These are phyloP conservation scores for Yarrowia sp. DNA, from an alignment of 805 yeast species.

Conservation along the genomic window DNA sequence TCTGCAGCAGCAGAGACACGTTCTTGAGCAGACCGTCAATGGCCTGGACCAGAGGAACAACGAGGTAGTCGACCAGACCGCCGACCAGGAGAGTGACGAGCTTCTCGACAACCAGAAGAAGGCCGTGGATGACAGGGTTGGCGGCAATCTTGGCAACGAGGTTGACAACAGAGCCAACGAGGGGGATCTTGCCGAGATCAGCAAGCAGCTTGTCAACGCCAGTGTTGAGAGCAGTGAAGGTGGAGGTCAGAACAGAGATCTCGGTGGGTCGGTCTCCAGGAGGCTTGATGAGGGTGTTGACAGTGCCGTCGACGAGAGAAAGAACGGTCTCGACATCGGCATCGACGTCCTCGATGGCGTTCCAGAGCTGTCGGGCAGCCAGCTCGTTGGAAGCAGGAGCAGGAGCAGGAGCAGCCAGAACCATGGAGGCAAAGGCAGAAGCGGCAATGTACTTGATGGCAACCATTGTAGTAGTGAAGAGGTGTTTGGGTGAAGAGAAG, in stretches of 20 bases:
- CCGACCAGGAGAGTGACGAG: slow-evolving; percentile 29
- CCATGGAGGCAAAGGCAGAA: slow-evolving; percentile 8
- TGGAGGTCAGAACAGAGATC: slow-evolving; percentile 12
- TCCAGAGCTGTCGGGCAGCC: slow-evolving; percentile 14
- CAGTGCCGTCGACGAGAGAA: slow-evolving; percentile 13
- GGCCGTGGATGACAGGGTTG: slow-evolving; percentile 37
- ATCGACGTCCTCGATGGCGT: slow-evolving; percentile 26
- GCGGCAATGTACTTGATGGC: slow-evolving; percentile 16
- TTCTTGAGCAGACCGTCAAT: slow-evolving; percentile 27
- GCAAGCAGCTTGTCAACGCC: slow-evolving; percentile 36
- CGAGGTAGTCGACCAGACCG: slow-evolving; percentile 31
- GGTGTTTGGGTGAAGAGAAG: not conserved
- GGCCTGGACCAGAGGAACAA: slow-evolving; percentile 38
- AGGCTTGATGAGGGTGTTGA: slow-evolving; percentile 32
- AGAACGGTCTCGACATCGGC: slow-evolving; percentile 22
- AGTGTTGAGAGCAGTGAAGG: slow-evolving; percentile 12
- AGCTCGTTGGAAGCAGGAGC: slow-evolving; percentile 24
- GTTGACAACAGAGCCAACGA: slow-evolving; percentile 6
- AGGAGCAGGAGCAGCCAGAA: slow-evolving; percentile 35
- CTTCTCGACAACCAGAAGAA: slow-evolving; percentile 23
- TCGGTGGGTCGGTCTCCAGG: slow-evolving; percentile 37
- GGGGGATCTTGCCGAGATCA: slow-evolving; percentile 26
- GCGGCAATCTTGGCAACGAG: slow-evolving; percentile 11
- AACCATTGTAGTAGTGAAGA: slow-evolving; percentile 13
- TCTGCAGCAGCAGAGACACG: slow-evolving; percentile 9